Percentiles rank a stretch among this genome's conserved stretches.
Conservation (phyloP, 140 eudicot species). For the Cichorium intybus region DNA sequence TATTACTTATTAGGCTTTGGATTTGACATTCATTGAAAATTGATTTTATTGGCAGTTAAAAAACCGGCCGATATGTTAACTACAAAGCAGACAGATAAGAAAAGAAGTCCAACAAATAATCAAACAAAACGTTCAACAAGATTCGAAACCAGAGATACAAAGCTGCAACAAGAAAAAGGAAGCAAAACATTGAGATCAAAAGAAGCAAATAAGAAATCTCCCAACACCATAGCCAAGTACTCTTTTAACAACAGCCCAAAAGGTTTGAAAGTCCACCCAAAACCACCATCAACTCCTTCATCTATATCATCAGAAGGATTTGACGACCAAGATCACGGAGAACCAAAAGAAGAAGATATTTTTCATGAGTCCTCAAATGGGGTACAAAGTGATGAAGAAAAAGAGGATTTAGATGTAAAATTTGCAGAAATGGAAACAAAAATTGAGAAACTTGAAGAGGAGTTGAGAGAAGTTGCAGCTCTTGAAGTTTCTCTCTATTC, state of each 20-base stretch:
- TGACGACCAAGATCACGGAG: conserved; percentile 40
- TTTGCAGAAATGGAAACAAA: conserved; percentile 68
- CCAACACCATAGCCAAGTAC: conserved; percentile 24
- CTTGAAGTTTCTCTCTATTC: conserved; percentile 85
- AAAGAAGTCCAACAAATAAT: conserved; percentile 43
- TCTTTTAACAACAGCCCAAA: conserved; percentile 18
- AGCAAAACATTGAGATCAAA: conserved; percentile 41
- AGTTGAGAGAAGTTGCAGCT: conserved; percentile 93
- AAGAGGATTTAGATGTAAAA: conserved; percentile 38
- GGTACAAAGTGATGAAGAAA: conserved; percentile 52
- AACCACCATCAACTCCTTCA: conserved; percentile 56
- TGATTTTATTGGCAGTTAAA: conserved; percentile 29
- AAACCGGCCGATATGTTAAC: conserved; percentile 25
- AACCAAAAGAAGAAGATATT: conserved; percentile 36
- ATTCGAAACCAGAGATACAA: conserved; percentile 43
- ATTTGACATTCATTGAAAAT: neutral
- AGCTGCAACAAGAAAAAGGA: conserved; percentile 43
- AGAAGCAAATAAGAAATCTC: conserved; percentile 37
- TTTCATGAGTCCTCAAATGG: conserved; percentile 46
- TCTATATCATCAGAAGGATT: conserved; percentile 60
- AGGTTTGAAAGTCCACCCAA: conserved; percentile 47
- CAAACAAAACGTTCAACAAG: conserved; percentile 46
- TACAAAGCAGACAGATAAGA: conserved; percentile 61
- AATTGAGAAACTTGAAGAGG: conserved; percentile 76
- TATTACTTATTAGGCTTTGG: neutral